Base-by-base conservation (phyloP, 2,329 filamentous ascomycete genomes). In the Nemania sp. region DNA sequence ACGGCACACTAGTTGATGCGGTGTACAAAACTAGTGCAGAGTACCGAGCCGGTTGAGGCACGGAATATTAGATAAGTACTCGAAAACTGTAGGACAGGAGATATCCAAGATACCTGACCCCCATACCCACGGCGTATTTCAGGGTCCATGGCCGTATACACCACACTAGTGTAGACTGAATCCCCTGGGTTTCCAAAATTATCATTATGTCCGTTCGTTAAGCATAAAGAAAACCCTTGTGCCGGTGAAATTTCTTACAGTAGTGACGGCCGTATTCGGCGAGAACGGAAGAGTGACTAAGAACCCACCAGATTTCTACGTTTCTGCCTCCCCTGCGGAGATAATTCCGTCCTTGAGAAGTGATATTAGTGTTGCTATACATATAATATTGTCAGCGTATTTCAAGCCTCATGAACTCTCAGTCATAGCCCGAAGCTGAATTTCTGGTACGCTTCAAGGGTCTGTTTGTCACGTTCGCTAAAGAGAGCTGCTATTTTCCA, bases 231-330 rank as follows among this genome's bases (percentile, higher is more conserved):
- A 41, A 19, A 19, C 37, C 22, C 15, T 36, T 36, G 30, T 17
- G 6, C 28, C 5, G 22, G n/a, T 2, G n/a, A n/a, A n/a, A n/a
- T n/a, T n/a, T n/a, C n/a, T n/a, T n/a, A n/a, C n/a, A n/a, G n/a
- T n/a, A n/a, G n/a, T 33, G 17, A 23, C 30, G 15, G 36, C 28
- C 39, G 40, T 15, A 33, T 33, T 54, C 41, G 33, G 52, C 24
- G 40, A 3, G 22, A 34, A 17, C 28, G 20, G 17, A 20, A 4
- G 37, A 22, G 20, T 17, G 14, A 12, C 43, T 12, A 33, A 28
- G 14, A 45, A 46, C 22, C 34, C 33, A 22, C 40, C 34, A 5
- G 15, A 33, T 34, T 28, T 33, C 23, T 42, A 44, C 33, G 15
- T 39, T 39, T 22, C 14, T 41, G 31, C 6, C 12, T 24, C 20